These are phyloP conservation scores for Petasospora fabianii DNA, from an alignment of 1,139 yeast species.

Conservation along the genomic window DNA sequence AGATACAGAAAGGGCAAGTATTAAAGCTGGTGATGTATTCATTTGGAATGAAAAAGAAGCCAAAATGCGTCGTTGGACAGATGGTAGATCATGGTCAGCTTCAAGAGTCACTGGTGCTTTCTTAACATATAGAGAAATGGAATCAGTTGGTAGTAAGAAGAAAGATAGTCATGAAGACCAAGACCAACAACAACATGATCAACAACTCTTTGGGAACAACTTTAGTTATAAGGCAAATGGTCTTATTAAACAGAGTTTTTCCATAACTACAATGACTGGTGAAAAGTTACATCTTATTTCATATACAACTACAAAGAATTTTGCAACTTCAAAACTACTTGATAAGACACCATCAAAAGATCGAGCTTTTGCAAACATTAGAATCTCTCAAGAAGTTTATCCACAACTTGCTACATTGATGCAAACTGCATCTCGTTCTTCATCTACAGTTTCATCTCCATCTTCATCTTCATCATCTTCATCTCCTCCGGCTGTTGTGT, in stretches of 20 bases:
- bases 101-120: conserved; percentile 66
- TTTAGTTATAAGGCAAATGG: conserved; percentile 42
- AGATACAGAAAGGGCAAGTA: conserved; percentile 49
- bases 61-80: conserved; percentile 76
- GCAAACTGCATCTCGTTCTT: background rate
- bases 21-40: conserved; percentile 58
- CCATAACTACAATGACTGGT: conserved; percentile 45
- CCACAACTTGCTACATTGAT: conserved; percentile 27
- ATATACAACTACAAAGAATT: conserved; percentile 39
- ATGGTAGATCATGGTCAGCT: conserved; percentile 69
- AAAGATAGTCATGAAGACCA: conserved; percentile 21
- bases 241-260: conserved; percentile 55
- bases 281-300: conserved; percentile 55
- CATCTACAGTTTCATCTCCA: conserved; percentile 1
- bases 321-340: conserved; percentile 27
- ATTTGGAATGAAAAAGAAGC: conserved; percentile 72
- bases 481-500: conserved; percentile 1
- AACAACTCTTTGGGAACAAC: background rate
- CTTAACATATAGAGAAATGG: conserved; percentile 61
- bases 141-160: conserved; percentile 28
- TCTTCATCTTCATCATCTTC: background rate
- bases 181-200: no score
- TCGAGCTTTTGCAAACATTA: conserved; percentile 32
- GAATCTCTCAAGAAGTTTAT: conserved; percentile 37
- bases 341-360: conserved; percentile 39